Percentiles rank a stretch among this genome's conserved stretches.
Evolutionary conservation across 768 basidiomycete genomes (phyloP).

Genomic region (Lactarius hatsudake): DNA sequence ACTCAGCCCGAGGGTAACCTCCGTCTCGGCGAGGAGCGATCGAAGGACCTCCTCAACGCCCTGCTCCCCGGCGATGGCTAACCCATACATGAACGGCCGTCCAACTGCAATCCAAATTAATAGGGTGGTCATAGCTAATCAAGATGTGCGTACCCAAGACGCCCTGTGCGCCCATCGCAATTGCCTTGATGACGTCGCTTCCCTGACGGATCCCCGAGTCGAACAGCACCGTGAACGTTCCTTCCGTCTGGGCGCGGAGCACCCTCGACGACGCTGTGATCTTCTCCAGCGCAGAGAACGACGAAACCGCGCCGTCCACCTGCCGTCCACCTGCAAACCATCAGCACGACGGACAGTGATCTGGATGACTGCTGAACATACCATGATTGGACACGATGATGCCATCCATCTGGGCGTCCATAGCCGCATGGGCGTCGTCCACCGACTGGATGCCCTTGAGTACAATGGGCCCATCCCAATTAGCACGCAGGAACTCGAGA

Average conservation of each 20-base stretch:
- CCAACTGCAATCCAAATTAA: slow-evolving; percentile 45
- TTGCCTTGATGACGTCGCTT: slow-evolving; percentile 78
- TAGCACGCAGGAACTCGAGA: slow-evolving; percentile 59
- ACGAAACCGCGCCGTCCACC: slow-evolving; percentile 74
- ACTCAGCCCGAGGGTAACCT: slow-evolving; percentile 58
- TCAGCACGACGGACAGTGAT: background rate
- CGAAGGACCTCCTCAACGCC: slow-evolving; percentile 75
- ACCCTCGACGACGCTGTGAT: slow-evolving; percentile 65
- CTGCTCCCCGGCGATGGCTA: slow-evolving; percentile 63
- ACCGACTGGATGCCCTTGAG: slow-evolving; percentile 75
- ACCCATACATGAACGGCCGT: slow-evolving; percentile 73
- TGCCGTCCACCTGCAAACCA: slow-evolving; percentile 60
- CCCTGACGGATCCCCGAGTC: slow-evolving; percentile 84
- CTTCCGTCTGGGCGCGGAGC: slow-evolving; percentile 52
- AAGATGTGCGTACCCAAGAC: slow-evolving; percentile 57
- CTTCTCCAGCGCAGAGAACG: slow-evolving; percentile 65
- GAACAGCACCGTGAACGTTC: slow-evolving; percentile 67
- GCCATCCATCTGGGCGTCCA: slow-evolving; percentile 63
- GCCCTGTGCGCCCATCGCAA: slow-evolving; percentile 83
- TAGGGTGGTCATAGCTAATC: background rate
- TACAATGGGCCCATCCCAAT: slow-evolving; percentile 76
- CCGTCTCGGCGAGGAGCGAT: slow-evolving; percentile 65
- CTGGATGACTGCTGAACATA: slow-evolving; percentile 30
- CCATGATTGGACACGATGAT: slow-evolving; percentile 83
- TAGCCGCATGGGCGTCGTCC: slow-evolving; percentile 66